phyloP scores from a whole-genome alignment of 2,329 filamentous ascomycete species.

The Penicillium sp. region DNA sequence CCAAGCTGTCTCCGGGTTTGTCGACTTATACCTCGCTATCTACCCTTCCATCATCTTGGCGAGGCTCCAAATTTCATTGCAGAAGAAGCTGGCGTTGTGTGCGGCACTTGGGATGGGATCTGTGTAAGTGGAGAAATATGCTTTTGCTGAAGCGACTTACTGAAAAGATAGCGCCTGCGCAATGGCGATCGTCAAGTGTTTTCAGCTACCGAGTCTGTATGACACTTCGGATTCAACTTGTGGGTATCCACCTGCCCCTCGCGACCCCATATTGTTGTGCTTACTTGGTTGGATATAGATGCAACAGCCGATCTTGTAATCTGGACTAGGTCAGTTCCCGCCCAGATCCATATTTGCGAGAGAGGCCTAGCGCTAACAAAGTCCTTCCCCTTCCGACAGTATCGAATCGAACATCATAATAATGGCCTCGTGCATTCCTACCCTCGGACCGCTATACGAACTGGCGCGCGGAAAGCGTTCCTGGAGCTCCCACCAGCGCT shows the following conservation, averaged over 20 bases:
- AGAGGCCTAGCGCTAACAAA: too few relatives aligned
- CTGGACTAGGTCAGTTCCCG: conserved; percentile 48
- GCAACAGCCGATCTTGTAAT: conserved; percentile 51
- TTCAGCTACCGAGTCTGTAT: conserved; percentile 33
- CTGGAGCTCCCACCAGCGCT: conserved; percentile 12
- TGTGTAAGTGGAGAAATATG: conserved; percentile 26
- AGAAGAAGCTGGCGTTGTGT: conserved; percentile 36
- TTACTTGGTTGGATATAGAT: conserved; percentile 23
- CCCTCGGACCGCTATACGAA: conserved; percentile 38
- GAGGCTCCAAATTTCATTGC: conserved; percentile 36
- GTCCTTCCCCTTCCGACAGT: conserved; percentile 12
- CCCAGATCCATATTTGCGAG: too few relatives aligned
- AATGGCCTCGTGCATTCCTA: conserved; percentile 43
- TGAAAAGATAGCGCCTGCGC: conserved; percentile 37
- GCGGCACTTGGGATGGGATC: conserved; percentile 36
- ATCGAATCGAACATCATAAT: conserved; percentile 41
- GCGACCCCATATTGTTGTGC: too few relatives aligned
- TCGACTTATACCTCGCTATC: conserved; percentile 41
- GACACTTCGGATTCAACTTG: conserved; percentile 36
- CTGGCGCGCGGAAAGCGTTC: conserved; percentile 24
- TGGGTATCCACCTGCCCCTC: conserved; percentile 9
- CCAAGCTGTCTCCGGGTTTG: conserved; percentile 34
- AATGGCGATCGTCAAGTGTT: conserved; percentile 42
- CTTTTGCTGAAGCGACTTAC: neutral
- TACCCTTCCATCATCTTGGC: conserved; percentile 39